Evolutionary conservation across 805 yeast genomes (phyloP), one percentile per base, ranked within the genome.

Genomic region (Cyberlindnera veronae): DNA sequence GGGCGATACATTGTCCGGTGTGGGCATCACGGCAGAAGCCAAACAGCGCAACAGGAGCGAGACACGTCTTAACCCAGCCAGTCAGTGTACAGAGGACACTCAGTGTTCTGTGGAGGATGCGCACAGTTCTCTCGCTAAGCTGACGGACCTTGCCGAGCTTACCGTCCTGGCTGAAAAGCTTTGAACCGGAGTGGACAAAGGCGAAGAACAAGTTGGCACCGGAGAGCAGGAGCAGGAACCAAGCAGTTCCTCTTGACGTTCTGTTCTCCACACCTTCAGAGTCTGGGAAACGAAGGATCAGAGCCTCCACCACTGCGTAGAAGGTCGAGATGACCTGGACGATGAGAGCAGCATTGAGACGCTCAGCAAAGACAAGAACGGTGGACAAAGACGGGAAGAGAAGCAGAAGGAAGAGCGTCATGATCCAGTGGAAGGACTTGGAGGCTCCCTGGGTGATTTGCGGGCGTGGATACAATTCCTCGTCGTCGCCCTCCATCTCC

Each of bases 1-100:
- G 98, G 0, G 98, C 98, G 29, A 89, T 76, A 61, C 98, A 91
- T 63, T 91, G 98, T 18, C 98, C 98, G 0, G 95, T 80, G 54
- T 86, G 93, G 26, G 61, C 70, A 5, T 74, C 84, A 51, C 87
- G 79, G 63, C 98, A 91, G 62, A 89, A 91, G 2, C 96, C 96
- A 48, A 87, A 76, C 47, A 89, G 57, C 1, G 95, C 84, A 32
- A 86, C 81, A 6, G 91, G 87, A 0, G 95, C 91, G 65, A 91
- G 64, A 37, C 89, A 79, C 23, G 77, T 74, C 48, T 86, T 79
- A 9, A 89, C 81, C 84, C 95, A 87, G 8, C 95, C 93, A 7
- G 77, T 68, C 11, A 80, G 41, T 0, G 71, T 74, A 4, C 67
- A 53, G 15, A 74, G 21, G 8, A 77, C 59, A 4, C 86, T 71